Evolutionary conservation across 352 stramenopile genomes (phyloP), one percentile per base, ranked within the genome.

Genomic region (Lagenidium giganteum): DNA sequence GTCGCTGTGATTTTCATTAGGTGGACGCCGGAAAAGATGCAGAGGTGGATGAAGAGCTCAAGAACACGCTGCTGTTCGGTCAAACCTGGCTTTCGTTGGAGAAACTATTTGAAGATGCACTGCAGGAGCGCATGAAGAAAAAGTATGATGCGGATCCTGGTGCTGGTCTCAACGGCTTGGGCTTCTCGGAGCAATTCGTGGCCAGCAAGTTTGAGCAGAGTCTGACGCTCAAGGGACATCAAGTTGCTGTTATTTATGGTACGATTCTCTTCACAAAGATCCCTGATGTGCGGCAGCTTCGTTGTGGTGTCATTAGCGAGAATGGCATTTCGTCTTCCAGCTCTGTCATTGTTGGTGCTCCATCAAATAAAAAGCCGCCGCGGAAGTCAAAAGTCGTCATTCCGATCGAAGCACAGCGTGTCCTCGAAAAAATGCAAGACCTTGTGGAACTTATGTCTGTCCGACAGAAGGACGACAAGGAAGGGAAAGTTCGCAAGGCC

Each of bases 251-350:
- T 29, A 76, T 95, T 33, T 91, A 92, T 47, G 83, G 83, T 13
- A 93, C 83, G 14, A 86, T 95, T 22, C 33, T 95, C 16, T 95
- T 95, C 61, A 93, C 89, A 47, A 74, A 77, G n/a, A 93, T 95
- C 30, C 83, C 83, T 2, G 83, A 95, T 47, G 81, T 95, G 8
- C 78, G 83, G 6, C 83, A 95, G 42, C 55, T 95, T 40, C 76
- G 83, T 18, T 92, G 78, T 25, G 83, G 83, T 20, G 83, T 95
- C 21, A 95, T 93, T 53, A 93, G 80, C 27, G 83, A 95, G 35
- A 80, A 88, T 23, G 83, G 83, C 4, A 93, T 95, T 43, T 92
- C 83, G 12, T 93, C 79, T 5, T 92, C 78, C 5, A 92, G 78
- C 32, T 92, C 80, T 22, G 83, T 95, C 20, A 95, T 95, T 50